Percentiles rank a stretch among this genome's conserved stretches.
These are phyloP conservation scores for Saccharum hybrid DNA, from an alignment of 202 grass and related monocot genomes.

Conservation along the genomic window DNA sequence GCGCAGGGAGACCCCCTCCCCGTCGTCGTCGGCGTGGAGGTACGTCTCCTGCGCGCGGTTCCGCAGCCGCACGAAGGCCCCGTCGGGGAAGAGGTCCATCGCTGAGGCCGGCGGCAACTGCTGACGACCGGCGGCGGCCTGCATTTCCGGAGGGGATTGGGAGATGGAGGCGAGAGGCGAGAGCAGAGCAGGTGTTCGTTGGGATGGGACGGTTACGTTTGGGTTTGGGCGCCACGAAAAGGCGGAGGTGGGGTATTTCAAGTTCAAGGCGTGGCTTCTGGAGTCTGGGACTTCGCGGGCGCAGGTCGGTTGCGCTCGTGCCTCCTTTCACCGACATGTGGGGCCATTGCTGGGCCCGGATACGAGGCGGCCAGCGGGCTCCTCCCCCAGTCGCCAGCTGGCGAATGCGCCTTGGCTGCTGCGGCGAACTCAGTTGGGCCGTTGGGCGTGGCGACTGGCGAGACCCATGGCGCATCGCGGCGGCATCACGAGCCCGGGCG, in stretches of 20 bases:
- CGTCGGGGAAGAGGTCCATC: conserved; percentile 9
- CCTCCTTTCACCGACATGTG: neutral
- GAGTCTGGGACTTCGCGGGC: neutral
- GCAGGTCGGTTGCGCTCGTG: neutral
- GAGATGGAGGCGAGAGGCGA: neutral
- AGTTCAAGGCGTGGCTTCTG: neutral
- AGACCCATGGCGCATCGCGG: too few species aligned
- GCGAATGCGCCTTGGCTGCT: too few species aligned
- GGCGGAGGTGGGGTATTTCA: neutral
- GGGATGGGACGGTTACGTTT: neutral
- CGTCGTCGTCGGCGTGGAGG: conserved; percentile 25
- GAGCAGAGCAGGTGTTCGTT: conserved; percentile 27
- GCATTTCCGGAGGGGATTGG: neutral
- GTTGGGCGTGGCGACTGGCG: too few species aligned
- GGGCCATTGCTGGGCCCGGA: neutral
- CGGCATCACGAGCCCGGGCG: too few species aligned
- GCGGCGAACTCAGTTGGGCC: too few species aligned
- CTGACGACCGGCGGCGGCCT: neutral
- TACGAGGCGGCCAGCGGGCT: neutral
- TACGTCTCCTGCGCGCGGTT: conserved; percentile 1
- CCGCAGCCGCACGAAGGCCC: neutral
- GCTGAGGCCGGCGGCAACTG: neutral
- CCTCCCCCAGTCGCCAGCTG: neutral
- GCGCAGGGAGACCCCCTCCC: neutral
- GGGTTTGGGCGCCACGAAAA: conserved; percentile 1